A percentile compares a stretch with the other conserved stretches of the same genome.
These are phyloP conservation scores for Fusarium caatingaense DNA, from an alignment of 2,329 filamentous ascomycete genomes.

Conservation along the genomic window DNA sequence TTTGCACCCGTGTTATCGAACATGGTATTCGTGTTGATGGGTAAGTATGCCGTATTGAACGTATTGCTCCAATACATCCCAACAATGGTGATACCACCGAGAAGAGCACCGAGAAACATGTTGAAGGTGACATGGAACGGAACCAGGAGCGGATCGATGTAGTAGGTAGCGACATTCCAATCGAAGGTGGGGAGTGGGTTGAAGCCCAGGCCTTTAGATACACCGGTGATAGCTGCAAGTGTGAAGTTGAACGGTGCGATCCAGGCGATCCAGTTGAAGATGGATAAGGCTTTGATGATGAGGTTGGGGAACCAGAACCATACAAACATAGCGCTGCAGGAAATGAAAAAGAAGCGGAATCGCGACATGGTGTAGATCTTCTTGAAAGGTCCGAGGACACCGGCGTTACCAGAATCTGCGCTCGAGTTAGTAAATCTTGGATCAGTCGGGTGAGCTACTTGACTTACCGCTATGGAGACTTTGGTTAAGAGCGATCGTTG, in stretches of 20 bases:
- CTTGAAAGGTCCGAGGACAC: slow-evolving; percentile 33
- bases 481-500: slow-evolving; percentile 38
- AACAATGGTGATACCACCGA: slow-evolving; percentile 56
- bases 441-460: accelerated
- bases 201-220: slow-evolving; percentile 56
- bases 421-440: accelerated
- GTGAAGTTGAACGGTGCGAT: slow-evolving; percentile 59
- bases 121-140: slow-evolving; percentile 57
- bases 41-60: slow-evolving; percentile 58
- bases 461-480: slow-evolving; percentile 34
- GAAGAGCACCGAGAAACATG: slow-evolving; percentile 49
- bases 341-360: slow-evolving; percentile 38
- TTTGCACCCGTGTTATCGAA: slow-evolving; percentile 58
- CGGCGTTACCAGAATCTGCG: slow-evolving; percentile 17
- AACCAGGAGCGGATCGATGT: slow-evolving; percentile 39
- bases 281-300: slow-evolving; percentile 34
- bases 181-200: slow-evolving; percentile 64
- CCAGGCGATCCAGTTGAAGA: slow-evolving; percentile 68
- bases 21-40: slow-evolving; percentile 60
- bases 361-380: slow-evolving; percentile 36
- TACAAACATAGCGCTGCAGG: slow-evolving; percentile 38
- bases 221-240: slow-evolving; percentile 57
- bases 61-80: slow-evolving; percentile 59
- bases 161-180: slow-evolving; percentile 54
- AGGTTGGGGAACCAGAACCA: slow-evolving; percentile 44